Conservation (phyloP, 208 protist species). For the Leishmania martiniquensis region DNA sequence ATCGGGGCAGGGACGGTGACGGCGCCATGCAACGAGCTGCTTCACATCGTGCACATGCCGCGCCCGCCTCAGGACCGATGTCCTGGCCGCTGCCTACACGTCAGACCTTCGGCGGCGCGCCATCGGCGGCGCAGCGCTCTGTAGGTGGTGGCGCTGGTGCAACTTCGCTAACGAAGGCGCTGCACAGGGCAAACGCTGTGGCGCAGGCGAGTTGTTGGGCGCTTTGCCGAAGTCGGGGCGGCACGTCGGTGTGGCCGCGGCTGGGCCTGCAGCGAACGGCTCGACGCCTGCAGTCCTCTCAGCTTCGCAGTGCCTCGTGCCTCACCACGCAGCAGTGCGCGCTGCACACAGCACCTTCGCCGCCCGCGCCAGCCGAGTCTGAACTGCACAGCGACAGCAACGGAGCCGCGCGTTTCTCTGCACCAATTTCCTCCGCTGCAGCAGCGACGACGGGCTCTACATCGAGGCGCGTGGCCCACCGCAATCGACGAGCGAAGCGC, state of each 20-base stretch:
- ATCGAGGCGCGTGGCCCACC: neutral
- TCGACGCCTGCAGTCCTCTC: neutral
- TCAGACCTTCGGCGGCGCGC: neutral
- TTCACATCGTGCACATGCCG: neutral
- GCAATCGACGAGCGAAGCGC: constrained; percentile 4
- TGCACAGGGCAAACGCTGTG: neutral
- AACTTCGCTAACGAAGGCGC: neutral
- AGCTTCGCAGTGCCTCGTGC: neutral
- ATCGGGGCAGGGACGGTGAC: too few species aligned
- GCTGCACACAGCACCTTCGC: neutral
- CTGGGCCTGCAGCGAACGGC: neutral
- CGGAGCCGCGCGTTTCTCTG: neutral
- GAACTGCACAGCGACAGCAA: neutral
- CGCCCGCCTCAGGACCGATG: neutral
- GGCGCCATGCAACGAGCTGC: neutral
- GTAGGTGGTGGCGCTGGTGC: neutral
- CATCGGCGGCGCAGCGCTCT: neutral
- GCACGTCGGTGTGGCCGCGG: neutral
- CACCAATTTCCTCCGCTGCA: neutral
- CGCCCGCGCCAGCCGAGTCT: neutral
- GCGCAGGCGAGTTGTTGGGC: neutral
- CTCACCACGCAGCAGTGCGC: neutral
- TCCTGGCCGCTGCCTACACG: neutral
- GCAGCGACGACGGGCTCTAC: neutral
- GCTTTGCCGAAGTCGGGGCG: neutral